Percentiles rank a stretch among this genome's conserved stretches.
These are phyloP conservation scores for Vaucheria bursata DNA, from an alignment of 352 stramenopile genomes.

Conservation along the genomic window DNA sequence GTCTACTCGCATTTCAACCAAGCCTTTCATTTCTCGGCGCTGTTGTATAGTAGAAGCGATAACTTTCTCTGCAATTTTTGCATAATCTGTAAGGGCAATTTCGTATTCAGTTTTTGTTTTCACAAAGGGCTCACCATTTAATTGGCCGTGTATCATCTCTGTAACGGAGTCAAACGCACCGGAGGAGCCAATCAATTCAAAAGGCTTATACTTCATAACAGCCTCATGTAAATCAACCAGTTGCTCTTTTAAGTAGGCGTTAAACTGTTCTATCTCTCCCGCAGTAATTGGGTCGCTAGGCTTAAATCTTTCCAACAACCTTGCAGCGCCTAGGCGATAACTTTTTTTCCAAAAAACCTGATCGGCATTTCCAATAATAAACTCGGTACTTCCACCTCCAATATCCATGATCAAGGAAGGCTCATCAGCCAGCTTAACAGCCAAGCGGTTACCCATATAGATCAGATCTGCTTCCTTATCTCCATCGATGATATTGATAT, in stretches of 20 bases:
- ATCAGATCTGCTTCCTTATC: neutral
- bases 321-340: neutral
- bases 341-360: neutral
- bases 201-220: neutral
- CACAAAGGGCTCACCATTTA: neutral
- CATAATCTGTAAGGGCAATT: neutral
- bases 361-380: neutral
- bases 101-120: neutral
- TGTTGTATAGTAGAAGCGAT: neutral
- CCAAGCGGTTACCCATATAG: neutral
- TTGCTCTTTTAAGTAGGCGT: neutral
- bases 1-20: neutral
- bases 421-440: neutral
- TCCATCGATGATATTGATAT: neutral
- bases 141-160: neutral
- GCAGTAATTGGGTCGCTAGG: neutral
- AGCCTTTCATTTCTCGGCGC: neutral
- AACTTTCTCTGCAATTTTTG: neutral
- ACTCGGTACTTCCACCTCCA: neutral
- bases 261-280: neutral
- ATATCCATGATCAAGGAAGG: neutral
- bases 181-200: neutral
- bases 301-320: neutral
- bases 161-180: neutral
- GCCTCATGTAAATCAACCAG: neutral